These are phyloP conservation scores for Beauveria sp. DNA, from an alignment of 2,329 filamentous ascomycete genomes.

Conservation along the genomic window DNA sequence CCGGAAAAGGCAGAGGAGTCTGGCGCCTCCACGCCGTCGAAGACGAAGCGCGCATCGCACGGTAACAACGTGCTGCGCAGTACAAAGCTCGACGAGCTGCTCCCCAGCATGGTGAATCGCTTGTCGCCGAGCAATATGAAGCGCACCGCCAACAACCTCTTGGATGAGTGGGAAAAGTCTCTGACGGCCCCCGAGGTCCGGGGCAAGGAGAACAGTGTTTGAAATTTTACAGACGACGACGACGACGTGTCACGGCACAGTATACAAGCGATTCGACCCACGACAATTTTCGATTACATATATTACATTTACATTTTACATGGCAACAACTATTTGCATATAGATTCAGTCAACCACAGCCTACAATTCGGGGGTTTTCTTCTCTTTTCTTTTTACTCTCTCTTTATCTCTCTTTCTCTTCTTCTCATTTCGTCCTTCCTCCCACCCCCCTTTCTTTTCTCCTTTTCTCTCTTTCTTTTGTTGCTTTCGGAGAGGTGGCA, in stretches of 20 bases:
- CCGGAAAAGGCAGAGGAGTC: slow-evolving; percentile 42
- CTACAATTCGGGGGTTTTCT: neutral
- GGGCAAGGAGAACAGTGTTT: slow-evolving; percentile 27
- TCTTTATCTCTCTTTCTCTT: no score
- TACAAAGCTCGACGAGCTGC: slow-evolving; percentile 44
- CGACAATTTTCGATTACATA: neutral
- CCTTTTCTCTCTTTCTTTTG: no score
- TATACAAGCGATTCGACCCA: neutral
- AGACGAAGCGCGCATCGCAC: slow-evolving; percentile 24
- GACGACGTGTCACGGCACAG: neutral
- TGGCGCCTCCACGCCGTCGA: slow-evolving; percentile 41
- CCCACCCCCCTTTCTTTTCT: no score
- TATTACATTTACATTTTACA: neutral
- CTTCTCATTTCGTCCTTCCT: no score
- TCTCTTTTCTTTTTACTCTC: neutral
- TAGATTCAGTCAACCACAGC: slow-evolving; percentile 4
- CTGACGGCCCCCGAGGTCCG: slow-evolving; percentile 23
- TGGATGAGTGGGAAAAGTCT: slow-evolving; percentile 82
- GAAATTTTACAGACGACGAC: slow-evolving; percentile 5
- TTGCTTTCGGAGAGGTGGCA: no score
- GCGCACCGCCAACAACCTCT: slow-evolving; percentile 73
- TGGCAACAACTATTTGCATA: neutral
- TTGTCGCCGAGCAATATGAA: slow-evolving; percentile 70
- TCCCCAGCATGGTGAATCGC: slow-evolving; percentile 66
- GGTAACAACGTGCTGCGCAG: slow-evolving; percentile 28